Evolutionary conservation across 768 basidiomycete species (phyloP).

Genomic region (Rhizopogon vulgaris): DNA sequence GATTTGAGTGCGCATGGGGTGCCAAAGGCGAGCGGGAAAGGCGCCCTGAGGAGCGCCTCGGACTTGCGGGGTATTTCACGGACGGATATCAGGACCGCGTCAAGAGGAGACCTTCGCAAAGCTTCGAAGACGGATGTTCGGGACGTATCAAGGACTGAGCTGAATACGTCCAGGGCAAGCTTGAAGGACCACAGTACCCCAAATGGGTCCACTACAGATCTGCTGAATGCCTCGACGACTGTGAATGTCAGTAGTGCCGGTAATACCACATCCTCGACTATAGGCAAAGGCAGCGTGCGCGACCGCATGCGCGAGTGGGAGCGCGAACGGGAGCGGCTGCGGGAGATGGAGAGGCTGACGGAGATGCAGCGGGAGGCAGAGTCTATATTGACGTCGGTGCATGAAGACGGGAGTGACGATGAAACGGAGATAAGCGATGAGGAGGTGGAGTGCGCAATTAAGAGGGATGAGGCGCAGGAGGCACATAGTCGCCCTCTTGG

Average conservation of each 20-base stretch:
- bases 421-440: conserved; percentile 12
- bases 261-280: conserved; percentile 1
- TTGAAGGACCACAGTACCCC: conserved; percentile 10
- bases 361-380: conserved; percentile 46
- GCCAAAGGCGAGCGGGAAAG: conserved; percentile 21
- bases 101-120: neutral
- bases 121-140: neutral
- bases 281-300: conserved; percentile 31
- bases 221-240: conserved; percentile 10
- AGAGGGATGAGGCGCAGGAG: conserved; percentile 19
- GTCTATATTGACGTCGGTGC: conserved; percentile 16
- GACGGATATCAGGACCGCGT: conserved; percentile 11
- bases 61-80: conserved; percentile 11
- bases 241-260: neutral
- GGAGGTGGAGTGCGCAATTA: conserved; percentile 24
- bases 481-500: conserved; percentile 1
- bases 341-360: conserved; percentile 61
- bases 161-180: conserved; percentile 8
- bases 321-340: conserved; percentile 57
- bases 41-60: conserved; percentile 32
- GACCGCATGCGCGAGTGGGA: conserved; percentile 76
- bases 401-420: conserved; percentile 34
- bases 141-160: neutral
- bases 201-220: conserved; percentile 9
- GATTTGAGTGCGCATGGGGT: conserved; percentile 24